Base-by-base conservation (phyloP, 345 rosid genomes). In the Eutrema japonicum region DNA sequence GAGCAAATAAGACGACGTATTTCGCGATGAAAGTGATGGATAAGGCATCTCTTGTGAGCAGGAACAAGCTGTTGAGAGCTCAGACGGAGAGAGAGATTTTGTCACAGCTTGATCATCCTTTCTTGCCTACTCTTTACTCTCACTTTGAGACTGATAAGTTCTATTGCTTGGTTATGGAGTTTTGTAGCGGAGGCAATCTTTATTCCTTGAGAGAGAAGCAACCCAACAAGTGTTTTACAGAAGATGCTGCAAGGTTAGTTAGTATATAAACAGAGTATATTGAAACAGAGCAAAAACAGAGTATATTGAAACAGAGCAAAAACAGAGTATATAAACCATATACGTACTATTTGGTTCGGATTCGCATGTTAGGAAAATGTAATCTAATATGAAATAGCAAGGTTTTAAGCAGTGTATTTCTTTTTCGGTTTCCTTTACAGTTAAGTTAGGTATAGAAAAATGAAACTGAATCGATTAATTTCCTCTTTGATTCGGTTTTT, bases 1-100 rank as follows among this genome's bases (percentile, higher is more conserved):
- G 78, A 5, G 77, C 77, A n/a, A 66, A 77, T 2, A 87, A 13
- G 2, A 58, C 80, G 5, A 83, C 92, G 79, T 70, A 85, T 49
- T 92, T 83, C 9, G 96, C 96, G 0, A 95, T 92, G 64, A 92
- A 89, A 75, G 94, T 92, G 11, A 89, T 88, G 96, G 96, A 92
- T 77, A 87, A 74, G 75, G 84, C 83, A 66, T 91, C 91, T 71
- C 82, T 87, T 48, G 83, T 70, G 12, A 66, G 78, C n/a, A 68
- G 96, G 73, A 88, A 87, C 77, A 92, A 92, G 78, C 89, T 85
- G 5, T 60, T 75, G 2, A 77, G 98, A 72, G 92, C 95, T 1
- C 83, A 68, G 71, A 81, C 88, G 30, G 98, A 90, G 75, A 88
- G 85, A 79, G 91, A 87, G 66, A 83, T 92, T 2, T 51, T 92